Base-by-base conservation (phyloP, 495 filamentous ascomycete genomes). In the Penicillium coffeae region DNA sequence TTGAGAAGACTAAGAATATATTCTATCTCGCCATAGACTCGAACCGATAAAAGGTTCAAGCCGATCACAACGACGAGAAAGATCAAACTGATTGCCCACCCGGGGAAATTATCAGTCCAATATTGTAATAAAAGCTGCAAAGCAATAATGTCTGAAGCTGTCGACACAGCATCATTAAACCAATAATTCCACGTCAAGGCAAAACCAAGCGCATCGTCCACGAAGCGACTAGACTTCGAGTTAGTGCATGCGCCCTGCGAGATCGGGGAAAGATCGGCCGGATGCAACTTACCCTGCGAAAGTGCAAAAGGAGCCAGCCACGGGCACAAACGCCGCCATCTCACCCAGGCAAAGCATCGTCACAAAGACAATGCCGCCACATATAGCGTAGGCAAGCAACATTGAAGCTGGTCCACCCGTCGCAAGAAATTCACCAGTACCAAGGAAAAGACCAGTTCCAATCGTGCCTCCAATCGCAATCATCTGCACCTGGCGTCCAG, bases 361-460 rank as follows among this genome's bases (percentile, higher is more conserved):
- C 12, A 75, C 51, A 42, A 75, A 77, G 8, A 76, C 71, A 51
- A 78, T 78, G 0, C 42, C 71, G 46, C 74, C 74, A 37, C 65
- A 69, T 39, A 76, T 71, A 16, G 66, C 62, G 45, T 75, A 76
- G 21, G 77, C 78, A 35, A 85, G 76, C 21, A 88, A 59, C 65
- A 76, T 86, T 61, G 73, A 88, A 57, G 70, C 78, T 15, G 84
- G 81, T 1, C 84, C 83, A 40, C 79, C 81, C 21, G 68, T 74
- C 1, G 77, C 68, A 16, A 87, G 71, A 3, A 79, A 79, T 38
- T 74, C 71, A 15, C 83, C 83, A 0, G 75, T 78, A 32, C 82
- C 80, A 16, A 86, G 66, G 55, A 87, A 83, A 21, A 88, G 60
- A 25, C 82, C 84, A 4, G 83, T 86, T 8, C 82, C 81, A 47